Conservation (phyloP, 2,329 filamentous ascomycete species). For the Fonsecaea monophora region DNA sequence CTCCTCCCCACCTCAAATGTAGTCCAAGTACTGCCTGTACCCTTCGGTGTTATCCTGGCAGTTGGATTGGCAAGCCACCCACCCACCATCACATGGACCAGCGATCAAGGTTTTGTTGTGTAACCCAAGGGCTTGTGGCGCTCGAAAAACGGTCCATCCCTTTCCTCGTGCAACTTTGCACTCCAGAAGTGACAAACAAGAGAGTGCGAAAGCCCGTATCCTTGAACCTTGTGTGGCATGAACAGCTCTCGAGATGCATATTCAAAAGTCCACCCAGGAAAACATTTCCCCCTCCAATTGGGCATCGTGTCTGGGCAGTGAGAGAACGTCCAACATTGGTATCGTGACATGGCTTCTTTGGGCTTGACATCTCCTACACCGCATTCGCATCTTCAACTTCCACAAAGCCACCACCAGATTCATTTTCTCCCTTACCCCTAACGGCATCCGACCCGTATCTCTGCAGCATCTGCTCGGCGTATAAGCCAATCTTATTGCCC, state of each 20-base stretch:
- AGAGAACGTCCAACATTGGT: background rate
- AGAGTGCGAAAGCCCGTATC: background rate
- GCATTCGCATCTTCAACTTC: slow-evolving; percentile 29
- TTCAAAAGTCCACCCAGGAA: background rate
- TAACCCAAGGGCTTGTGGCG: slow-evolving; percentile 1
- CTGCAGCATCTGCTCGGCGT: slow-evolving; percentile 39
- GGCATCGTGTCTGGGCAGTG: background rate
- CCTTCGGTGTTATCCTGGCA: background rate
- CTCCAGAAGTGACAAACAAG: background rate
- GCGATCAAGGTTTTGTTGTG: background rate
- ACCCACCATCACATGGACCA: background rate
- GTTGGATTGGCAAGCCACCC: background rate
- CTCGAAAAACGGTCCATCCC: slow-evolving; percentile 2
- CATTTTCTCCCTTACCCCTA: slow-evolving; percentile 8
- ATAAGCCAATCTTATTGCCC: slow-evolving; percentile 39
- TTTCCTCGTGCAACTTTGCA: slow-evolving; percentile 3
- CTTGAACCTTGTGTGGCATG: slow-evolving; percentile 8
- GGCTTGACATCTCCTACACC: background rate
- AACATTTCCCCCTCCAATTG: background rate
- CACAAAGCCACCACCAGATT: slow-evolving; percentile 13
- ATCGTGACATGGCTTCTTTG: background rate
- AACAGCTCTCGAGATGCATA: background rate
- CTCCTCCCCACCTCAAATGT: background rate
- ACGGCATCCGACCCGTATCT: slow-evolving; percentile 30
- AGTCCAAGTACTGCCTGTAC: background rate